Conservation (phyloP, 2,329 filamentous ascomycete species). For the Stachybotrys chlorohalonatus region DNA sequence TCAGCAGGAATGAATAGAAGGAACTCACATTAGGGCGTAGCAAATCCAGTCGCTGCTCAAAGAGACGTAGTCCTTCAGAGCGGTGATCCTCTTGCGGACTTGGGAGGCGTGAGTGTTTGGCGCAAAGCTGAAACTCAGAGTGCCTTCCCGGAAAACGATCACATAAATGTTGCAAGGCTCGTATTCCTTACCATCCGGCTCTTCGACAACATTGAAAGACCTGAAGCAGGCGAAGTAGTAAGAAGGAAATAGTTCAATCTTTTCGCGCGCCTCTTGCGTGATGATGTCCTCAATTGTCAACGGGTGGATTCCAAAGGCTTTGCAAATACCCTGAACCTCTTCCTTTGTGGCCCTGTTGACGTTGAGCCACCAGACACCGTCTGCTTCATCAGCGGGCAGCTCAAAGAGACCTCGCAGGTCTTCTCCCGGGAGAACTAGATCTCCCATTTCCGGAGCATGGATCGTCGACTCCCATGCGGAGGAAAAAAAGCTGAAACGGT, state of each 20-base stretch:
- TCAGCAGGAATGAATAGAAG: background rate
- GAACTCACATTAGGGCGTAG: conserved; percentile 83
- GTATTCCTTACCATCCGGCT: conserved; percentile 73
- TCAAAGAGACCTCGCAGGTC: conserved; percentile 80
- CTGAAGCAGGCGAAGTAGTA: conserved; percentile 99
- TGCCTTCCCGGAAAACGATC: conserved; percentile 90
- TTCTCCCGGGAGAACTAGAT: conserved; percentile 81
- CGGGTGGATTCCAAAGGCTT: conserved; percentile 91
- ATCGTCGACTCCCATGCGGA: conserved; percentile 91
- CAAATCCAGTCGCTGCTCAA: conserved; percentile 98
- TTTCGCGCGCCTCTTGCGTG: conserved; percentile 91
- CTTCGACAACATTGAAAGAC: conserved; percentile 73
- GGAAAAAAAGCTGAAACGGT: conserved; percentile 94
- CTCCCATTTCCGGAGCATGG: conserved; percentile 80
- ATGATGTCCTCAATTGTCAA: conserved; percentile 94
- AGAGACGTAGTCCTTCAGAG: conserved; percentile 88
- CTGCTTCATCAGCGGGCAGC: conserved; percentile 49
- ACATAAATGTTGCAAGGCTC: conserved; percentile 96
- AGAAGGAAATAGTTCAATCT: conserved; percentile 93
- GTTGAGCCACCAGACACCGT: conserved; percentile 98
- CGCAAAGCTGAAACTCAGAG: conserved; percentile 88
- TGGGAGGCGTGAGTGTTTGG: conserved; percentile 80
- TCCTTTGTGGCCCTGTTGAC: conserved; percentile 84
- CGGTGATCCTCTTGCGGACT: conserved; percentile 84
- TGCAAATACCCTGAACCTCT: conserved; percentile 80